Conservation (phyloP, 805 yeast genomes). For the Isabelozyma pseudorhagii region DNA sequence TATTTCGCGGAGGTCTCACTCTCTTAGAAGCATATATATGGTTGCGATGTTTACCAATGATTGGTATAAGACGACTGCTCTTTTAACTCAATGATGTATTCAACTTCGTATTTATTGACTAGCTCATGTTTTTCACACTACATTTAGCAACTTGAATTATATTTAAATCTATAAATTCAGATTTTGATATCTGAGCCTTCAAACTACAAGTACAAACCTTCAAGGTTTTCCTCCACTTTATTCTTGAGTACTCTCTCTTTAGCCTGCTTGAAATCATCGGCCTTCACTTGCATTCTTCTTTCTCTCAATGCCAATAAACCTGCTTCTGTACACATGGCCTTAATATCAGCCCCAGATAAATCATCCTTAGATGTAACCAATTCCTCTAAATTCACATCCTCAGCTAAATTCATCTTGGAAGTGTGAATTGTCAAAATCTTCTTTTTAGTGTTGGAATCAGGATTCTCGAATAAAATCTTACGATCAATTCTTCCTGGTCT, state of each 20-base stretch:
- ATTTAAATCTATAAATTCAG: no score
- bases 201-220: constrained; percentile 78
- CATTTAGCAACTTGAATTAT: neutral
- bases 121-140: no score
- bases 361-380: constrained; percentile 90
- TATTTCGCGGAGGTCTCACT: constrained; percentile 65
- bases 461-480: constrained; percentile 92
- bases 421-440: constrained; percentile 92
- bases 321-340: constrained; percentile 97
- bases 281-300: constrained; percentile 96
- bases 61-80: no score
- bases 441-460: constrained; percentile 88
- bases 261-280: constrained; percentile 88
- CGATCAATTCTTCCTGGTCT: constrained; percentile 98
- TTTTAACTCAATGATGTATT: no score
- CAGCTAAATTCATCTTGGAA: constrained; percentile 84
- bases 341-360: constrained; percentile 94
- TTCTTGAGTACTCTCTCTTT: constrained; percentile 94
- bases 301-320: constrained; percentile 94
- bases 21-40: constrained; percentile 67
- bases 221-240: constrained; percentile 93
- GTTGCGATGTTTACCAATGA: constrained; percentile 67
- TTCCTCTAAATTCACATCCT: constrained; percentile 85
- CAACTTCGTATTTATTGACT: no score
- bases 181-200: neutral